Conservation (phyloP, 2,329 filamentous ascomycete species). For the Pseudocercospora macadamiae region DNA sequence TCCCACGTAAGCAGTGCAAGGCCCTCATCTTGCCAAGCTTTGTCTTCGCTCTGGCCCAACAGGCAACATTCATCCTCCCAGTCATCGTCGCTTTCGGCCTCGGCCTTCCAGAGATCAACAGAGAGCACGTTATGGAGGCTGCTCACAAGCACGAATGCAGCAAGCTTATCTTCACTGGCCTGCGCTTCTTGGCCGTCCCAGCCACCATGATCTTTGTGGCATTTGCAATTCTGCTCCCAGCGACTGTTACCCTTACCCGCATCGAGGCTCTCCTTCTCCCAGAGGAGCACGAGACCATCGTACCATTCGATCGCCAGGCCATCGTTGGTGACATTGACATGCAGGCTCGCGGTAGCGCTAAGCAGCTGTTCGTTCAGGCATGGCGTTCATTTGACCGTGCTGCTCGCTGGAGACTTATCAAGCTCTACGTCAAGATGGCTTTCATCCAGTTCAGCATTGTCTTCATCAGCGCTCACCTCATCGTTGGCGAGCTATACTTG, state of each 20-base stretch:
- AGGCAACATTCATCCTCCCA: slow-evolving; percentile 54
- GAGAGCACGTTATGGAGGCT: slow-evolving; percentile 30
- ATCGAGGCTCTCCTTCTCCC: slow-evolving; percentile 86
- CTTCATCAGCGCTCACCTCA: slow-evolving; percentile 31
- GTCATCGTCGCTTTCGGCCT: slow-evolving; percentile 53
- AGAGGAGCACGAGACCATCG: slow-evolving; percentile 78
- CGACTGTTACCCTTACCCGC: slow-evolving; percentile 74
- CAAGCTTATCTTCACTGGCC: slow-evolving; percentile 41
- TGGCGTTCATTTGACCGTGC: slow-evolving; percentile 76
- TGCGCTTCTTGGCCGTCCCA: slow-evolving; percentile 45
- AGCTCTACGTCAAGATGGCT: slow-evolving; percentile 74
- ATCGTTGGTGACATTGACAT: slow-evolving; percentile 70
- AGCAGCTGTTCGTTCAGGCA: slow-evolving; percentile 70
- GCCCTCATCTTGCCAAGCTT: slow-evolving; percentile 71
- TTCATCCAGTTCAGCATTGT: slow-evolving; percentile 47
- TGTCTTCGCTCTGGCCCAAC: slow-evolving; percentile 62
- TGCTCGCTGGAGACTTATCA: slow-evolving; percentile 72
- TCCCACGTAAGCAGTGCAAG: slow-evolving; percentile 65
- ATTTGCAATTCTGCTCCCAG: slow-evolving; percentile 75
- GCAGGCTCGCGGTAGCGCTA: slow-evolving; percentile 63
- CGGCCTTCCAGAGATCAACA: slow-evolving; percentile 42
- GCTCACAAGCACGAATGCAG: slow-evolving; percentile 29
- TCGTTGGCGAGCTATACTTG: slow-evolving; percentile 34
- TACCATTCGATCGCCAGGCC: slow-evolving; percentile 85
- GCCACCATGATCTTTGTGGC: slow-evolving; percentile 52